Base-by-base conservation (phyloP, 768 basidiomycete genomes). In the Mycena rosella region DNA sequence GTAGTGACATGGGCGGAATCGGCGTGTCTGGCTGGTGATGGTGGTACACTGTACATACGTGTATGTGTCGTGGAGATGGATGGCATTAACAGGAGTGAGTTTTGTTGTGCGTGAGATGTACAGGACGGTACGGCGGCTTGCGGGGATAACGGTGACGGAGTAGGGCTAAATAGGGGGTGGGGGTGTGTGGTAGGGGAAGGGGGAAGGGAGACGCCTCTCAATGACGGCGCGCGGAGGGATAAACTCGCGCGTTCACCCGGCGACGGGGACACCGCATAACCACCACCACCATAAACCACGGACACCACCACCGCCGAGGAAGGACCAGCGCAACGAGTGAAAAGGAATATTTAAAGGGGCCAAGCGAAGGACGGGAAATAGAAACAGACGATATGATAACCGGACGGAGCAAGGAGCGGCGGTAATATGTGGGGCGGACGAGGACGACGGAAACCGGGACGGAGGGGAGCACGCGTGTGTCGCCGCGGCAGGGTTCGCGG, bases 241-340 rank as follows among this genome's bases (percentile, higher is more conserved):
- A 27, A 49, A 48, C 45, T 38, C 34, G 59, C 27, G 44, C 51
- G 44, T 38, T 36, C 32, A 51, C 27, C 27, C 24, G 27, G 36
- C 20, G 40, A 18, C 32, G 64, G 51, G 15, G 34, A 44, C 40
- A 58, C 52, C 22, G 34, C 30, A 34, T 34, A 36, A 65, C 57
- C 14, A 34, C 44, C 47, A 51, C 47, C 38, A 57, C 47, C 38
- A 57, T 11, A 11, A 34, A 34, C 32, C 56, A 36, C 26, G 18
- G n/a, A n/a, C 29, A 60, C 32, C 63, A 38, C 36, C 27, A 56
- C 53, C 59, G 58, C 59, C 65, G 44, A 51, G 29, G n/a, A 67
- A 57, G 52, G 60, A 67, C 65, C 65, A 67, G 52, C 60, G 66
- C 60, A 67, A 49, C 60, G 66, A 67, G 24, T 29, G 66, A 58